Evolutionary conservation across 192 early-diverging fungal genomes (phyloP), one percentile per base, ranked within the genome.

Genomic region (Coemansia reversa): DNA sequence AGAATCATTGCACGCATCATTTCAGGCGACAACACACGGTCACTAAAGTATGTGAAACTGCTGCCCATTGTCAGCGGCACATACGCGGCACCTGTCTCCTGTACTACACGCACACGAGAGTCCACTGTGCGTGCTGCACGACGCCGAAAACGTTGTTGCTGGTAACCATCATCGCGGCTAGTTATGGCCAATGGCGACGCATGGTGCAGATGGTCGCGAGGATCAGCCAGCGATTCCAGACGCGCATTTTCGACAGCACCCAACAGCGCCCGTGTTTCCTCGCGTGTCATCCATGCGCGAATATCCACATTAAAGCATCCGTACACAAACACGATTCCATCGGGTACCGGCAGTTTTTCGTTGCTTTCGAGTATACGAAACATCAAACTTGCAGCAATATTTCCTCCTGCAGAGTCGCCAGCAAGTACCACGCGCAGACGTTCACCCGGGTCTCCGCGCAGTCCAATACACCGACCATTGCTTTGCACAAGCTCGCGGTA

Each of bases 401-500:
- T 98, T 28, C 92, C 96, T n/a, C 96, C 96, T 11, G 96, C 96
- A 48, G 94, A 96, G 67, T 98, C 96, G 58, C 96, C 96, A 19
- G 84, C 75, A 35, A 98, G 51, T 19, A 87, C 85, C 35, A 95
- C 86, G 45, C 89, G 88, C 65, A 95, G 83, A 19, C 80, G 66
- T 9, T 58, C 52, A 19, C 70, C 56, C 27, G 48, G 71, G 82
- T 81, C 83, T 4, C 89, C 89, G 32, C 83, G 62, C 22, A 97
- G 65, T 8, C 96, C 96, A 42, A 98, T 81, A 25, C 83, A 83
- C 12, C 71, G 84, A 25, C 93, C 96, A 57, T 88, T 90, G 50
- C 86, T 88, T 61, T 90, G 87, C 1, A 90, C 76, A 24, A 98
- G 84, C 29, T 72, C 58, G 12, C 76, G 68, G 79, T 96, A 98